phyloP scores from a whole-genome alignment of 2,329 filamentous ascomycete species.

The Sphaerulina musiva region DNA sequence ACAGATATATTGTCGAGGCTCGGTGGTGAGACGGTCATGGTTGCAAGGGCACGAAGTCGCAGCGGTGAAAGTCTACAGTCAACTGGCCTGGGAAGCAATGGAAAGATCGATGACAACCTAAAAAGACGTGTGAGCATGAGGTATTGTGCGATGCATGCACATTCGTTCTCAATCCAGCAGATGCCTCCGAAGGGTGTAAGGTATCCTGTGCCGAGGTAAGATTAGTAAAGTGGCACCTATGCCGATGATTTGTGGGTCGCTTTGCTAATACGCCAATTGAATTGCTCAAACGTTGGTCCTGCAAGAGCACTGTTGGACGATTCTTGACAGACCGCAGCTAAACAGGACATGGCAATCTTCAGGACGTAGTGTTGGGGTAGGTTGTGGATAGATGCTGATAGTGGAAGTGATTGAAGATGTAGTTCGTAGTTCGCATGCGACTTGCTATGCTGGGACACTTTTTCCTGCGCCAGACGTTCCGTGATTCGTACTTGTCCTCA shows the following conservation, averaged over 20 bases:
- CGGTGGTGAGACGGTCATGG: slow-evolving; percentile 14
- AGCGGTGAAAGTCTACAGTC: neutral
- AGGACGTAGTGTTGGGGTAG: neutral
- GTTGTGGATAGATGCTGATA: neutral
- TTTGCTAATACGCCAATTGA: no score
- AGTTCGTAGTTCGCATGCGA: slow-evolving; percentile 15
- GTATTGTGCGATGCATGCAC: neutral
- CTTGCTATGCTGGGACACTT: slow-evolving; percentile 20
- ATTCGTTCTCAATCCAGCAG: neutral
- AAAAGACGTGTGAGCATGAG: neutral
- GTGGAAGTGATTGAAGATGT: slow-evolving; percentile 24
- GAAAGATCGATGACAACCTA: neutral
- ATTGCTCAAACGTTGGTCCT: neutral
- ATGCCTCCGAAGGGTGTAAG: neutral
- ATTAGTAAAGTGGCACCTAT: neutral
- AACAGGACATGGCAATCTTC: neutral
- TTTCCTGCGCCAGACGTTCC: slow-evolving; percentile 22
- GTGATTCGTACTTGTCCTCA: slow-evolving; percentile 17
- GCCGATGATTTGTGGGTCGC: no score
- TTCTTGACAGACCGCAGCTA: no score
- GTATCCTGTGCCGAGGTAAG: neutral
- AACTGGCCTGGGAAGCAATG: neutral
- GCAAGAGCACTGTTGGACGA: no score
- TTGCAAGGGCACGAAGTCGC: slow-evolving; percentile 4
- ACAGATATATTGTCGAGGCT: slow-evolving; percentile 17